Conservation (phyloP, 1,284 basidiomycete genomes). For the Naganishia cerealis region DNA sequence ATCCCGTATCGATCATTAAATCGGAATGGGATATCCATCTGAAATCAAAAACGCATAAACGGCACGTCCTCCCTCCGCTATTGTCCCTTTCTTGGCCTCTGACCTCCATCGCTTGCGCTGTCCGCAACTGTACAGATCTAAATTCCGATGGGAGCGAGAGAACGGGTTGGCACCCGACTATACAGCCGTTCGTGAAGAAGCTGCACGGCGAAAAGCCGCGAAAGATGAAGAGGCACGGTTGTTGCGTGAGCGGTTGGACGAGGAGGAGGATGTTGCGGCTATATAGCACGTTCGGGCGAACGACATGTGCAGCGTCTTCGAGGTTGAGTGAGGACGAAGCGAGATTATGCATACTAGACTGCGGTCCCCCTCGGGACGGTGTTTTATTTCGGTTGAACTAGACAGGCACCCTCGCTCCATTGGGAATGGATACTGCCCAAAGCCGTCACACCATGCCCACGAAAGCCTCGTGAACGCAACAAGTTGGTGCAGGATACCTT, state of each 20-base stretch:
- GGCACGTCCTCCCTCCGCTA: slow-evolving; percentile 36
- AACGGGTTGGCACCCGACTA: slow-evolving; percentile 12
- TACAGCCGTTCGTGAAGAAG: slow-evolving; percentile 25
- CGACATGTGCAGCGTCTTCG: too few species aligned
- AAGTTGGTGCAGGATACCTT: too few species aligned
- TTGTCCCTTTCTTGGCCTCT: neutral
- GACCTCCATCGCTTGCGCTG: too few species aligned
- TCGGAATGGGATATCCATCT: slow-evolving; percentile 67
- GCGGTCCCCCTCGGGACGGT: too few species aligned
- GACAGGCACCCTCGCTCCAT: too few species aligned
- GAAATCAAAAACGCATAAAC: slow-evolving; percentile 63
- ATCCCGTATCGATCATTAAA: slow-evolving; percentile 74
- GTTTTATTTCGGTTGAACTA: too few species aligned
- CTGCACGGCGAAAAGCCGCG: slow-evolving; percentile 24
- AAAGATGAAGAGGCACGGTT: slow-evolving; percentile 13
- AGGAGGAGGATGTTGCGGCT: slow-evolving; percentile 4
- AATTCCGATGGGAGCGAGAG: neutral
- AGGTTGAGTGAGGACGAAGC: too few species aligned
- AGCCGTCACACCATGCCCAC: too few species aligned
- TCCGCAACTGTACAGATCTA: slow-evolving; percentile 1
- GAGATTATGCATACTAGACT: too few species aligned
- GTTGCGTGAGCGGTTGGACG: slow-evolving; percentile 6
- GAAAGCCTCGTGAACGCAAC: too few species aligned
- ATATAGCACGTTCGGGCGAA: too few species aligned
- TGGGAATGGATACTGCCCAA: too few species aligned